Percentiles rank a stretch among this genome's conserved stretches.
phyloP scores from a whole-genome alignment of 2,329 filamentous ascomycete species.

The Ascochyta pisi region DNA sequence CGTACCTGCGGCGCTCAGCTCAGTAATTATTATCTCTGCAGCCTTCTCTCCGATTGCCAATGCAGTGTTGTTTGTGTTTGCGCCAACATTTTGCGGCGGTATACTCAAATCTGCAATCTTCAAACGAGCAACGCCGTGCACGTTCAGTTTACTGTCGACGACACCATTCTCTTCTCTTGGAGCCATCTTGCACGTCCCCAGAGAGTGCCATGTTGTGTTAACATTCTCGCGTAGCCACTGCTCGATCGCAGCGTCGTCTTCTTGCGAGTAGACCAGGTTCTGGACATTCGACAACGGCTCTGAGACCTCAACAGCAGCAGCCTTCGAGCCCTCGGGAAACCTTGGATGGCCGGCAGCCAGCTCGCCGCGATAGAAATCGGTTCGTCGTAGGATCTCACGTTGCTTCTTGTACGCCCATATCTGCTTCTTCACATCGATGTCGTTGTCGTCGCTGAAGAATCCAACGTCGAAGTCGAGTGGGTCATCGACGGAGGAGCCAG shows the following conservation, averaged over 20 bases:
- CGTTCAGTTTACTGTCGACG: constrained; percentile 37
- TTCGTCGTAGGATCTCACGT: constrained; percentile 67
- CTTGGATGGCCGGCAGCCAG: constrained; percentile 48
- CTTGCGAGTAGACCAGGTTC: constrained; percentile 31
- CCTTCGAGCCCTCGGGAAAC: constrained; percentile 31
- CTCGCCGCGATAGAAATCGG: constrained; percentile 58
- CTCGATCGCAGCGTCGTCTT: constrained; percentile 50
- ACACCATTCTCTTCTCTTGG: constrained; percentile 39
- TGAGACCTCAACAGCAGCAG: constrained; percentile 19
- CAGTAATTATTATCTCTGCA: constrained; percentile 36
- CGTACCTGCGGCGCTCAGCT: constrained; percentile 14
- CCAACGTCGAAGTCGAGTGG: constrained; percentile 64
- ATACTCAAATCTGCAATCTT: constrained; percentile 56
- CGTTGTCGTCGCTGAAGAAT: constrained; percentile 62
- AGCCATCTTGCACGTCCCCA: constrained; percentile 45
- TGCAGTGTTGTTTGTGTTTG: constrained; percentile 57
- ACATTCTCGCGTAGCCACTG: constrained; percentile 49
- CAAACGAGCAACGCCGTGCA: constrained; percentile 36
- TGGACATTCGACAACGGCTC: constrained; percentile 20
- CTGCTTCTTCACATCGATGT: constrained; percentile 65
- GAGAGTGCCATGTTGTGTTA: constrained; percentile 44
- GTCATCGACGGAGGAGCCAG: constrained; percentile 52
- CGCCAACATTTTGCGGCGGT: constrained; percentile 53
- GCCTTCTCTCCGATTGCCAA: constrained; percentile 47
- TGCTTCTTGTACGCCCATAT: constrained; percentile 70